Evolutionary conservation across 306 rosid species (phyloP).

Genomic region (Senna siamea): DNA sequence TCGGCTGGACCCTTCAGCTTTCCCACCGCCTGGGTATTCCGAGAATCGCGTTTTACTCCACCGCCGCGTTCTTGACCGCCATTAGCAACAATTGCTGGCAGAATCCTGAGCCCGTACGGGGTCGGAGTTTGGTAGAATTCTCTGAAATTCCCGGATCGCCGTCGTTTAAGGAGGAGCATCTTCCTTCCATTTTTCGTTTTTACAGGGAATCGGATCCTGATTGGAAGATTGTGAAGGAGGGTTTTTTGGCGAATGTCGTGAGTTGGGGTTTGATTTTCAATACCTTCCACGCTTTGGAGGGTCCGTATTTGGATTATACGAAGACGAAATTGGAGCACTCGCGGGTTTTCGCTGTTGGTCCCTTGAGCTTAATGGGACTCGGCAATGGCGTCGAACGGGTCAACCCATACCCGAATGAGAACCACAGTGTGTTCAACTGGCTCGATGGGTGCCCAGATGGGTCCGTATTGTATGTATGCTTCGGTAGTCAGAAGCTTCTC

Average conservation of each 20-base stretch:
- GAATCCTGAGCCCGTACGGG: neutral
- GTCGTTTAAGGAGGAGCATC: conserved; percentile 44
- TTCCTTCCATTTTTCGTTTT: conserved; percentile 18
- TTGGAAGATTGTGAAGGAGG: conserved; percentile 33
- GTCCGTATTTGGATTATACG: conserved; percentile 37
- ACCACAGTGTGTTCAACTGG: conserved; percentile 38
- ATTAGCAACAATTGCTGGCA: conserved; percentile 36
- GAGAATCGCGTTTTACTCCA: conserved; percentile 18
- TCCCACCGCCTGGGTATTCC: conserved; percentile 14
- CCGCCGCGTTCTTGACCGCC: conserved; percentile 21
- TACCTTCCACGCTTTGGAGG: conserved; percentile 46
- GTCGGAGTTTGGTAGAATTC: conserved; percentile 30
- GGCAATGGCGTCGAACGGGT: neutral
- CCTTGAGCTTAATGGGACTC: conserved; percentile 28
- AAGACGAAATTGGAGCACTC: conserved; percentile 20
- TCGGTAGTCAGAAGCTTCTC: conserved; percentile 62
- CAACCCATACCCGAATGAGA: neutral
- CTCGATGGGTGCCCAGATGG: conserved; percentile 52
- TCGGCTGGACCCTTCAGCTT: conserved; percentile 9
- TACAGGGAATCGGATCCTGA: conserved; percentile 43
- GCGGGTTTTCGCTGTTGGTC: conserved; percentile 51
- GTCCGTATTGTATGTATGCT: conserved; percentile 58
- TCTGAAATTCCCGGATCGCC: conserved; percentile 47
- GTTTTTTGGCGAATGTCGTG: conserved; percentile 31
- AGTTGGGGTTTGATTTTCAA: conserved; percentile 55